These are phyloP conservation scores for Colletotrichum magnum DNA, from an alignment of 2,329 filamentous ascomycete species.

Conservation along the genomic window DNA sequence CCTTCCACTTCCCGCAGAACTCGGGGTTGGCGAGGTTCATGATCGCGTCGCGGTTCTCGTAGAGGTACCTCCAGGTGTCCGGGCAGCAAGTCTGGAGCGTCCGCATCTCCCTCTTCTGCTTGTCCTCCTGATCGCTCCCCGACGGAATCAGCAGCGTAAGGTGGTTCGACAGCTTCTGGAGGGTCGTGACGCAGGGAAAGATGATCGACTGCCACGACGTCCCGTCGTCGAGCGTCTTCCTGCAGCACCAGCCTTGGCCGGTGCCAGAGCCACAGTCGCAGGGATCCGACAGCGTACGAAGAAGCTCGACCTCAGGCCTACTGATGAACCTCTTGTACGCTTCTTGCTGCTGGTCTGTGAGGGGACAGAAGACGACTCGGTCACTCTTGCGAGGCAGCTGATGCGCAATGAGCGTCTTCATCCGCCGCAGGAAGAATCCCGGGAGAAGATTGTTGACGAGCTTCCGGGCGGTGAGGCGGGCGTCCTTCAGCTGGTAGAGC, in stretches of 20 bases:
- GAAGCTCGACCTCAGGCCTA: conserved; percentile 76
- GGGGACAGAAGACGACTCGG: conserved; percentile 92
- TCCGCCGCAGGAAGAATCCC: conserved; percentile 89
- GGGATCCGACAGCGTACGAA: conserved; percentile 75
- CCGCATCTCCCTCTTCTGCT: conserved; percentile 82
- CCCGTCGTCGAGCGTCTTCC: conserved; percentile 70
- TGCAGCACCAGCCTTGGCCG: conserved; percentile 87
- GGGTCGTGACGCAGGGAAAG: conserved; percentile 85
- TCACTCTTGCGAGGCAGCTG: conserved; percentile 97
- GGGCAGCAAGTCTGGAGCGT: conserved; percentile 83
- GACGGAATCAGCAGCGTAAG: conserved; percentile 87
- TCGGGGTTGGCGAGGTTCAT: conserved; percentile 86
- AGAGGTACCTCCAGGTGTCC: conserved; percentile 80
- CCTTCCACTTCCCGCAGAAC: conserved; percentile 97
- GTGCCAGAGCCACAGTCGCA: conserved; percentile 80
- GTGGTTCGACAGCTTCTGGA: conserved; percentile 94
- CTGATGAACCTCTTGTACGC: conserved; percentile 89
- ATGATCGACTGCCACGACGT: conserved; percentile 81
- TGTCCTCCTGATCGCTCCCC: conserved; percentile 71
- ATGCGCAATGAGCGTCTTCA: conserved; percentile 92
- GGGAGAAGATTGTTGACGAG: conserved; percentile 91
- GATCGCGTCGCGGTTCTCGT: conserved; percentile 82
- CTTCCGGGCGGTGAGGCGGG: conserved; percentile 85
- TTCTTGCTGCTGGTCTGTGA: conserved; percentile 83
- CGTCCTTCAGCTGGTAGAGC: conserved; percentile 82